Evolutionary conservation across 495 filamentous ascomycete species (phyloP).

Genomic region (Bombardia bombarda): DNA sequence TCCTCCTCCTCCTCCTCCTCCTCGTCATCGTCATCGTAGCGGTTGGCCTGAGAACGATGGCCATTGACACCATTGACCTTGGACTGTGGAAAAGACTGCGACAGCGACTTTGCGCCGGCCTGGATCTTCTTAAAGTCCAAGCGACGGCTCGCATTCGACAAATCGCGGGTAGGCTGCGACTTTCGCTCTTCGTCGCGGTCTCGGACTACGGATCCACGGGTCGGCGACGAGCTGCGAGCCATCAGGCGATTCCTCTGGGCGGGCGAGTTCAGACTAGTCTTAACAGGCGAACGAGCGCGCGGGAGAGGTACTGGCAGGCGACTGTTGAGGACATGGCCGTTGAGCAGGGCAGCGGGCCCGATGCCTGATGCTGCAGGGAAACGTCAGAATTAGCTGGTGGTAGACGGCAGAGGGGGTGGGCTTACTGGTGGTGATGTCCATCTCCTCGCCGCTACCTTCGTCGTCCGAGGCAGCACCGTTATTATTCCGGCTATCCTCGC

Average conservation of each 20-base stretch:
- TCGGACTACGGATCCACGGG: constrained; percentile 20
- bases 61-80: background rate
- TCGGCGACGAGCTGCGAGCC: constrained; percentile 37
- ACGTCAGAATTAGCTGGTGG: too few relatives aligned
- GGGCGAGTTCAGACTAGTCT: constrained; percentile 48
- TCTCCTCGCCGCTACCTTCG: constrained; percentile 25
- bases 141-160: constrained; percentile 18
- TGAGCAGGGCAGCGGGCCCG: constrained; percentile 22
- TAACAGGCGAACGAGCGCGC: constrained; percentile 44
- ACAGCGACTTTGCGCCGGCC: constrained; percentile 14
- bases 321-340: constrained; percentile 17
- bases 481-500: constrained; percentile 5
- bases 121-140: constrained; percentile 32
- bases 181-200: constrained; percentile 13
- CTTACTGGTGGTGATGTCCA: constrained; percentile 36
- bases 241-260: constrained; percentile 40
- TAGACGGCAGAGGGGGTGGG: background rate
- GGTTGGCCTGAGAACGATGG: background rate
- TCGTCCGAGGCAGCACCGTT: constrained; percentile 13
- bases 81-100: constrained; percentile 10
- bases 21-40: constrained; percentile 9
- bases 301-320: constrained; percentile 41
- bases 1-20: constrained; percentile 7
- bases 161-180: constrained; percentile 10
- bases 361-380: constrained; percentile 7